A percentile compares a stretch with the other conserved stretches of the same genome.
phyloP scores from a whole-genome alignment of 331 rosid species.

The Arachis monticola region DNA sequence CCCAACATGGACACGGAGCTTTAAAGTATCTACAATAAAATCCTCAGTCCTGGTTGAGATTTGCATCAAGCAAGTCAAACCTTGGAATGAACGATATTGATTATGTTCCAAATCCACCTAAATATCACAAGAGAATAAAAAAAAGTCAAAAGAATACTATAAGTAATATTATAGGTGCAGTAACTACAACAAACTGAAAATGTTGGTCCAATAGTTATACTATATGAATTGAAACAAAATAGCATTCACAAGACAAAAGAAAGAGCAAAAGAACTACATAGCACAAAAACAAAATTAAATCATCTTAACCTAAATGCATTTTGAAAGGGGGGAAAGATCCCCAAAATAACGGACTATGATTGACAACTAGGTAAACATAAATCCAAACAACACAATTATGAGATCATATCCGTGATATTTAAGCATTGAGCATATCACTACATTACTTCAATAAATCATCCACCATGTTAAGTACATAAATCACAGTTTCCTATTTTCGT shows the following conservation, averaged over 20 bases:
- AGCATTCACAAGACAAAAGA: slow-evolving; percentile 5
- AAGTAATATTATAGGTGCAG: background rate
- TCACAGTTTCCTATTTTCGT: background rate
- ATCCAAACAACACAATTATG: slow-evolving; percentile 15
- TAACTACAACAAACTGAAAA: background rate
- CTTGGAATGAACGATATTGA: slow-evolving; percentile 98
- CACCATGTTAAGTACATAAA: background rate
- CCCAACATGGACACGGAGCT: slow-evolving; percentile 79
- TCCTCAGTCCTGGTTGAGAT: slow-evolving; percentile 96
- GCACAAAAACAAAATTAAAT: slow-evolving; percentile 33
- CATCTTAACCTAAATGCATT: background rate
- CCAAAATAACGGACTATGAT: background rate
- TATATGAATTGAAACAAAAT: slow-evolving; percentile 7
- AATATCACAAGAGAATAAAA: slow-evolving; percentile 36
- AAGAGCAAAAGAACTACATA: background rate
- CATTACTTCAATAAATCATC: background rate
- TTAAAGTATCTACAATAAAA: slow-evolving; percentile 89
- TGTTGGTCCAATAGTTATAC: slow-evolving; percentile 19
- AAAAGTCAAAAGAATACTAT: slow-evolving; percentile 10
- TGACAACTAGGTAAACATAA: slow-evolving; percentile 24
- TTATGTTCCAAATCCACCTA: slow-evolving; percentile 99
- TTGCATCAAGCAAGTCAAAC: slow-evolving; percentile 98
- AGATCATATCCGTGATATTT: background rate
- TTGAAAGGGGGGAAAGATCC: background rate
- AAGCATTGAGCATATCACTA: slow-evolving; percentile 12